These are phyloP conservation scores for Petunia axillaris DNA, from an alignment of 257 asterid genomes.

Conservation along the genomic window DNA sequence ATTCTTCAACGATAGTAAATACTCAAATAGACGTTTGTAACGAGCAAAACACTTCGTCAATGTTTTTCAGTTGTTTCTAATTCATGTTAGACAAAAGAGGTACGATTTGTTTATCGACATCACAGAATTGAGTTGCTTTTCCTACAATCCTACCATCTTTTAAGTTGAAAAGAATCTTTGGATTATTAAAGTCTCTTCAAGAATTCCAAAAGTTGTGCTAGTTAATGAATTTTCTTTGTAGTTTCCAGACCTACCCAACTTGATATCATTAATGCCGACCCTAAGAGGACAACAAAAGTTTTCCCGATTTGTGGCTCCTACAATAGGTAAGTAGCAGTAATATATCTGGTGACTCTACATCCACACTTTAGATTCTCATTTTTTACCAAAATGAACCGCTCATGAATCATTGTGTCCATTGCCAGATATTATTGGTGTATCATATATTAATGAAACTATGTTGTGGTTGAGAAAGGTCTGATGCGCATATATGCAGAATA, in stretches of 20 bases:
- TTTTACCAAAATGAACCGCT: no score
- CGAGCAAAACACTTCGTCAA: background rate
- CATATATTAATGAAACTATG: background rate
- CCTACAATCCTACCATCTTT: background rate
- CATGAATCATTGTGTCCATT: no score
- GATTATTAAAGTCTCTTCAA: constrained; percentile 1
- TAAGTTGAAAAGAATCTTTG: background rate
- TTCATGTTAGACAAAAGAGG: background rate
- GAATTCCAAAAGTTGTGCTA: background rate
- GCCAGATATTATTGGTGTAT: no score
- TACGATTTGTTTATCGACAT: background rate
- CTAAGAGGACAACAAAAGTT: no score
- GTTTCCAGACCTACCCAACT: background rate
- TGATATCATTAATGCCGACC: background rate
- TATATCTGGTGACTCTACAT: background rate
- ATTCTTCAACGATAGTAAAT: background rate
- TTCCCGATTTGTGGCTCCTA: no score
- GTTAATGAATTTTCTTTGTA: background rate
- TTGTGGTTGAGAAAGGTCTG: background rate
- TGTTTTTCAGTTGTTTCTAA: background rate
- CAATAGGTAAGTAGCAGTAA: no score
- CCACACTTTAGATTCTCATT: background rate
- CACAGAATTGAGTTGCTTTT: background rate
- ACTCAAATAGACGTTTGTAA: background rate
- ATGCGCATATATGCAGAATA: background rate